phyloP scores from a whole-genome alignment of 2,329 filamentous ascomycete genomes.

The Aureobasidium lini region DNA sequence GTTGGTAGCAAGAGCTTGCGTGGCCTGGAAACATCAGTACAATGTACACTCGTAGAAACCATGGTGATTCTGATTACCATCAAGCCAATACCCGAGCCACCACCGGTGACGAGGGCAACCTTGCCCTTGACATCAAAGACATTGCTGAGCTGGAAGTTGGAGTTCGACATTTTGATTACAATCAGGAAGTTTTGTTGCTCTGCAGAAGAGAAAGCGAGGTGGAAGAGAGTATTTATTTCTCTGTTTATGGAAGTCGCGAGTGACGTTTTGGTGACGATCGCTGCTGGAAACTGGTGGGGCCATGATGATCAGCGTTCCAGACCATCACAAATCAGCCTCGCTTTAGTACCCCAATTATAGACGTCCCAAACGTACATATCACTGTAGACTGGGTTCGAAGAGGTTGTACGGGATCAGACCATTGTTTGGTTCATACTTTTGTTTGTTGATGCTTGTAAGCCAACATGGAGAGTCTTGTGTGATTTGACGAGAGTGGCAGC shows the following conservation, averaged over 20 bases:
- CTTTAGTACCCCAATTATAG: too few relatives aligned
- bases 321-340: background rate
- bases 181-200: background rate
- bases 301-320: background rate
- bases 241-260: background rate
- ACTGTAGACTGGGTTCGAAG: too few relatives aligned
- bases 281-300: background rate
- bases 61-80: conserved; percentile 25
- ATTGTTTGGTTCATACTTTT: too few relatives aligned
- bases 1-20: conserved; percentile 29
- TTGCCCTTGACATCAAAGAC: conserved; percentile 34
- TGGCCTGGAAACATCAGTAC: conserved; percentile 17
- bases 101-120: conserved; percentile 39
- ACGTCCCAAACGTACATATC: too few relatives aligned
- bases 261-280: conserved; percentile 13
- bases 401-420: too few relatives aligned
- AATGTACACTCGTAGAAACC: conserved; percentile 25
- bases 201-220: background rate
- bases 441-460: too few relatives aligned
- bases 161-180: conserved; percentile 15
- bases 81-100: conserved; percentile 40
- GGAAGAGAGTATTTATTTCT: background rate
- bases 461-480: too few relatives aligned
- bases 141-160: conserved; percentile 22
- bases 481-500: too few relatives aligned